Evolutionary conservation across 140 eudicot genomes (phyloP), one percentile per base, ranked within the genome.

Genomic region (Ambrosia hybrid): DNA sequence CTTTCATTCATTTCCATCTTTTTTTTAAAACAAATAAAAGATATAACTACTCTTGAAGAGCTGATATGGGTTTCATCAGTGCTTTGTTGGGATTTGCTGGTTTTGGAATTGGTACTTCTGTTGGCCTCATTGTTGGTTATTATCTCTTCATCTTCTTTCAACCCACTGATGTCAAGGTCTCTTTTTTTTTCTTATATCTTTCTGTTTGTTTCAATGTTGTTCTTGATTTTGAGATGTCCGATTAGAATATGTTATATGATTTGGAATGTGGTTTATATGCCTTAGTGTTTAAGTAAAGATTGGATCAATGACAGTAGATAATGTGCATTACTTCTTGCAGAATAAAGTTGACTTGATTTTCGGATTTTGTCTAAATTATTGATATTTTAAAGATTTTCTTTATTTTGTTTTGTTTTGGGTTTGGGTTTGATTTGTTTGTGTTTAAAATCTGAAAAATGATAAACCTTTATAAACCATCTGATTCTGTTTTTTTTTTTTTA

Each of bases 141-240:
- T 94, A 57, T 73, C 72, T 88, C 34, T 94, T 94, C 91, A 84
- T 94, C 81, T 88, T 83, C 76, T 85, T 88, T 57, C 96, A 90
- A 55, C 96, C 99, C 43, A 70, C 83, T 74, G 92, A 94, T 83
- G 97, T 94, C 16, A 86, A 94, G 99, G 98, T 92, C 33, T 15
- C 34, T 65, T 41, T 43, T 17, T 10, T 57, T 3, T 17, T 56
- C 1, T 21, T 4, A 33, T 16, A 0, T 56, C 11, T 17, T 1
- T 56, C 11, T 41, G 2, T 6, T 9, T 7, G 10, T 53, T 26
- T 53, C 30, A 14, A 8, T 55, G 3, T 17, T 57, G 56, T 65
- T 56, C 1, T 57, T 36, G 66, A 38, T 58, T 68, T 59, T 59
- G 9, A 60, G 36, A 43, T 43, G 48, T 2, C 48, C 36, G 49